Evolutionary conservation across 306 rosid genomes (phyloP).

Genomic region (Dryas drummondii): DNA sequence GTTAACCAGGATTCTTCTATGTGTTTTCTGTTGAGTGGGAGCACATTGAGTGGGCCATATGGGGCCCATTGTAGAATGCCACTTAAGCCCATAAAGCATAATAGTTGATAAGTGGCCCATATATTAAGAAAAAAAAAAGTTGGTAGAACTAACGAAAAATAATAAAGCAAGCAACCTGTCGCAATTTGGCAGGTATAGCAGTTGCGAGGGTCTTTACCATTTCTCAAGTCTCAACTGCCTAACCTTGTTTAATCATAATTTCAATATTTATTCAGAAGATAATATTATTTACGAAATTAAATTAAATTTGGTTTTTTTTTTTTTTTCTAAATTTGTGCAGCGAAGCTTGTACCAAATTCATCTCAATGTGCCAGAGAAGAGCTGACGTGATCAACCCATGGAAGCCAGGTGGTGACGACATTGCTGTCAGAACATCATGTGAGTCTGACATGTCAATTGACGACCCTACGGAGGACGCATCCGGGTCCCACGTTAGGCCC

Average conservation of each 20-base stretch:
- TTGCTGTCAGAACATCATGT: conserved; percentile 63
- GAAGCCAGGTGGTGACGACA: conserved; percentile 52
- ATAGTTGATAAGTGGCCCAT: conserved; percentile 8
- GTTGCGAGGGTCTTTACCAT: conserved; percentile 26
- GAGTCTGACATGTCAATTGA: conserved; percentile 98
- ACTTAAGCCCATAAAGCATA: neutral
- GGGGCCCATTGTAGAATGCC: conserved; percentile 21
- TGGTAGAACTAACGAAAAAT: conserved; percentile 5
- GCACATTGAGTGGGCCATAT: neutral
- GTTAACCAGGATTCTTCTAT: neutral
- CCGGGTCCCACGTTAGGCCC: conserved; percentile 32
- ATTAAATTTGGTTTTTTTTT: neutral
- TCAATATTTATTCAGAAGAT: neutral
- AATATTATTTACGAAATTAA: neutral
- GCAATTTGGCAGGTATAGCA: conserved; percentile 31
- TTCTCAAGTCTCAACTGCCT: conserved; percentile 17
- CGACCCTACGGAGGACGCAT: conserved; percentile 56
- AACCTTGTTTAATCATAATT: neutral
- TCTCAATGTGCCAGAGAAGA: conserved; percentile 63
- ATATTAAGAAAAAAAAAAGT: neutral
- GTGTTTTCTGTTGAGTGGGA: neutral
- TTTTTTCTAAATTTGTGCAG: conserved; percentile 40
- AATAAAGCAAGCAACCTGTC: conserved; percentile 16
- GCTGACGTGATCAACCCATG: conserved; percentile 60
- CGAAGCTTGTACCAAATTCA: conserved; percentile 69